These are phyloP conservation scores for Aspergillus hortae DNA, from an alignment of 2,329 filamentous ascomycete genomes.

Conservation along the genomic window DNA sequence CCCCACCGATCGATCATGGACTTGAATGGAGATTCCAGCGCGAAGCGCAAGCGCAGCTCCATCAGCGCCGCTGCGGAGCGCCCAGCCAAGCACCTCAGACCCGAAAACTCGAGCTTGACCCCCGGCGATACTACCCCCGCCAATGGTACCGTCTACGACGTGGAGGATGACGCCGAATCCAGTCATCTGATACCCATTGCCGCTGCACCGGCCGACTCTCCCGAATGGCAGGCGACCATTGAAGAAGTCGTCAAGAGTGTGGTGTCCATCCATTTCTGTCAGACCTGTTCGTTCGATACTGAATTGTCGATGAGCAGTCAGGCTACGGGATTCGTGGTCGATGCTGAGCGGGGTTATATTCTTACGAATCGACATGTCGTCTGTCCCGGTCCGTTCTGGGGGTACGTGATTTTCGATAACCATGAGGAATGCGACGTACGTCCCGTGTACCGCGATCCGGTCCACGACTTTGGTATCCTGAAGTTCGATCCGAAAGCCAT, in stretches of 20 bases:
- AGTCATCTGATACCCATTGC: constrained; percentile 43
- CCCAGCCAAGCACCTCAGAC: constrained; percentile 54
- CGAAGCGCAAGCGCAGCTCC: constrained; percentile 56
- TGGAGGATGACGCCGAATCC: constrained; percentile 47
- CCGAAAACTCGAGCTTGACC: constrained; percentile 41
- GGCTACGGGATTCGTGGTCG: constrained; percentile 95
- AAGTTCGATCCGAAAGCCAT: constrained; percentile 94
- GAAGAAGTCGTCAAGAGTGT: constrained; percentile 92
- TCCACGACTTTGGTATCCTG: constrained; percentile 97
- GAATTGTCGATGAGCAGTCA: constrained; percentile 90
- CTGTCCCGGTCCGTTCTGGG: constrained; percentile 93
- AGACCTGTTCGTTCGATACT: constrained; percentile 98
- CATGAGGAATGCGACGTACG: constrained; percentile 94
- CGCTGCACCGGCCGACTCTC: constrained; percentile 59
- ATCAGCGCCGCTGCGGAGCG: constrained; percentile 49
- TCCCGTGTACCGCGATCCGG: constrained; percentile 94
- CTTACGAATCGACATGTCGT: constrained; percentile 91
- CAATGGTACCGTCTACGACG: constrained; percentile 43
- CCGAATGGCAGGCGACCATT: constrained; percentile 94
- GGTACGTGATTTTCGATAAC: constrained; percentile 97
- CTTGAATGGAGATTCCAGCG: constrained; percentile 45
- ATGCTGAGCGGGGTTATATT: constrained; percentile 87
- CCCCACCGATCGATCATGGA: constrained; percentile 40
- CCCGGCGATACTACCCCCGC: constrained; percentile 41
- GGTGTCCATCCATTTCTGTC: constrained; percentile 98